Evolutionary conservation across 2,329 filamentous ascomycete species (phyloP).

Genomic region (Aspergillus caelatus): DNA sequence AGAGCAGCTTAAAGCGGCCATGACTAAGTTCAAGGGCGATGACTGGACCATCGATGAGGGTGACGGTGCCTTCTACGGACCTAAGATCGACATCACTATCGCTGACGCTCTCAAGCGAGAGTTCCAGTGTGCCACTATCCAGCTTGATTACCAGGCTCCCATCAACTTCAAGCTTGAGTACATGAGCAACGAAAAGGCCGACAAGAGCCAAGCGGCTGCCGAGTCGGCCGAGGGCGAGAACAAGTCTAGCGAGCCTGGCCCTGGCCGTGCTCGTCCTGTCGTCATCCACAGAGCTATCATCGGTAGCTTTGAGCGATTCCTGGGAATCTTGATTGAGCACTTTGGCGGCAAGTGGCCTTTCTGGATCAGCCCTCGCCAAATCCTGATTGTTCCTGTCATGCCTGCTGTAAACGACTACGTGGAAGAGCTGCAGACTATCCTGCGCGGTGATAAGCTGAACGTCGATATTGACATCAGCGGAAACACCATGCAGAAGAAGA

Average conservation of each 20-base stretch:
- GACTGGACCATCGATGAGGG: constrained; percentile 91
- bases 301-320: constrained; percentile 55
- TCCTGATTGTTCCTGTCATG: constrained; percentile 55
- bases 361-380: constrained; percentile 55
- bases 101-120: constrained; percentile 82
- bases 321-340: constrained; percentile 54
- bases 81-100: constrained; percentile 97
- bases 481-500: constrained; percentile 57
- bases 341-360: constrained; percentile 58
- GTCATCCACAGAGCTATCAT: constrained; percentile 57
- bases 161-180: constrained; percentile 87
- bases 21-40: constrained; percentile 74
- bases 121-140: constrained; percentile 90
- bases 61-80: constrained; percentile 96
- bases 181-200: constrained; percentile 67
- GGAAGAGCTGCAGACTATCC: constrained; percentile 48
- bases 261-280: constrained; percentile 52
- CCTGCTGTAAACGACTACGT: constrained; percentile 53
- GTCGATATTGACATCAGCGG: constrained; percentile 53
- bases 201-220: constrained; percentile 53
- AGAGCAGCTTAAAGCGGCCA: constrained; percentile 73
- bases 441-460: constrained; percentile 49
- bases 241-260: constrained; percentile 39
- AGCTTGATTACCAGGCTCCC: constrained; percentile 86
- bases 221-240: constrained; percentile 39